Evolutionary conservation across 495 filamentous ascomycete species (phyloP).

Genomic region (Durotheca rogersii): DNA sequence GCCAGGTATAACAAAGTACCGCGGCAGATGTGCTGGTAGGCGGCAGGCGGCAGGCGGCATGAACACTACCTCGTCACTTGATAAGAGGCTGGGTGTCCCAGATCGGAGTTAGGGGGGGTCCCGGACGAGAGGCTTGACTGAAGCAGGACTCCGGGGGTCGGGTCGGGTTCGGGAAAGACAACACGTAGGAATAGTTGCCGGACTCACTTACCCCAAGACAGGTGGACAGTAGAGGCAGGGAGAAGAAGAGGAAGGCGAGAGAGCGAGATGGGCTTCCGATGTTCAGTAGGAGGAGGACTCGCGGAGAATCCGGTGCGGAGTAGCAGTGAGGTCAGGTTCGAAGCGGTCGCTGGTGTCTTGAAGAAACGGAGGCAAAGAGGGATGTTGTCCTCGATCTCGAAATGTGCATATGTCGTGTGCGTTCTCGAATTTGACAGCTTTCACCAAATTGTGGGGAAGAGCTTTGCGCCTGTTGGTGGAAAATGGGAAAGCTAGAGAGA

Average conservation of each 20-base stretch:
- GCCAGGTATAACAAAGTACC: constrained; percentile 17
- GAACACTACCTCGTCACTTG: constrained; percentile 6
- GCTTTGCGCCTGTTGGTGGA: not conserved
- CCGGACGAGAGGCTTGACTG: constrained; percentile 4
- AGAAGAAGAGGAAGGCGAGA: not conserved
- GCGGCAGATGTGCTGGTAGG: not conserved
- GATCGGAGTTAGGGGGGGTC: constrained; percentile 6
- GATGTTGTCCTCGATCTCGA: constrained; percentile 24
- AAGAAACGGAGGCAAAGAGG: no score
- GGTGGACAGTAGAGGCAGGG: not conserved
- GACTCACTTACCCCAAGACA: constrained; percentile 28
- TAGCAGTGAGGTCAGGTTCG: constrained; percentile 1
- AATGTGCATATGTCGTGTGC: constrained; percentile 28
- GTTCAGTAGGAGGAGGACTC: not conserved
- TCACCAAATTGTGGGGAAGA: constrained; percentile 37
- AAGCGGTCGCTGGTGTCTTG: constrained; percentile 15
- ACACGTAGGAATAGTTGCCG: no score
- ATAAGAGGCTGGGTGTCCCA: not conserved
- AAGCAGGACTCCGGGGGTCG: no score
- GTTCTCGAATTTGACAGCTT: constrained; percentile 38
- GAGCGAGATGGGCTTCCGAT: not conserved
- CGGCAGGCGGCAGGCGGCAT: constrained; percentile 3
- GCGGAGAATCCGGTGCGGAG: constrained; percentile 7
- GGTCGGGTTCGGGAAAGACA: no score
- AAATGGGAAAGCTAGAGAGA: not conserved